phyloP scores from a whole-genome alignment of 2,329 filamentous ascomycete species.

The Immersiporthe knoxdaviesiana region DNA sequence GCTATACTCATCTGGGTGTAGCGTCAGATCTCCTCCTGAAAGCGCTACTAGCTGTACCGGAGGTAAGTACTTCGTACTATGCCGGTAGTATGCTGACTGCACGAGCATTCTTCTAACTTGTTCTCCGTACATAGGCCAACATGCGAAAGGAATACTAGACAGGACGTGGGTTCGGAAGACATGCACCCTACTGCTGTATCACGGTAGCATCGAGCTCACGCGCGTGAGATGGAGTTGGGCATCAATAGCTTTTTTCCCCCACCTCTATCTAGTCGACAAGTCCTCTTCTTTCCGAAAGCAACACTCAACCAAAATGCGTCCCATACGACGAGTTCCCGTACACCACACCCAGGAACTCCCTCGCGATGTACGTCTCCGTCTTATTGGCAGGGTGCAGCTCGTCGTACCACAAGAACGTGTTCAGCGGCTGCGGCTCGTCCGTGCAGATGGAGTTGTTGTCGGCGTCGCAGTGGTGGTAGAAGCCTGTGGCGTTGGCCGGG shows the following conservation, averaged over 20 bases:
- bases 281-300: no score
- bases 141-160: no score
- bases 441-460: conserved; percentile 40
- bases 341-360: conserved; percentile 35
- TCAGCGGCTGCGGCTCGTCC: conserved; percentile 45
- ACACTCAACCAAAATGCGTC: conserved; percentile 6
- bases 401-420: conserved; percentile 74
- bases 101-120: no score
- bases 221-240: no score
- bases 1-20: not conserved
- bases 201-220: no score
- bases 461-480: conserved; percentile 56
- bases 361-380: conserved; percentile 44
- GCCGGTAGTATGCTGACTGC: no score
- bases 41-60: not conserved
- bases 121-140: no score
- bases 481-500: conserved; percentile 65
- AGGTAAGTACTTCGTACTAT: not conserved
- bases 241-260: no score
- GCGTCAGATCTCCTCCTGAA: not conserved
- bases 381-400: conserved; percentile 72
- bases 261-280: no score
- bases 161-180: not conserved
- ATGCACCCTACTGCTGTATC: no score
- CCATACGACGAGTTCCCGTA: conserved; percentile 33